Conservation (phyloP, 352 stramenopile genomes). For the Globisporangium megalacanthum region DNA sequence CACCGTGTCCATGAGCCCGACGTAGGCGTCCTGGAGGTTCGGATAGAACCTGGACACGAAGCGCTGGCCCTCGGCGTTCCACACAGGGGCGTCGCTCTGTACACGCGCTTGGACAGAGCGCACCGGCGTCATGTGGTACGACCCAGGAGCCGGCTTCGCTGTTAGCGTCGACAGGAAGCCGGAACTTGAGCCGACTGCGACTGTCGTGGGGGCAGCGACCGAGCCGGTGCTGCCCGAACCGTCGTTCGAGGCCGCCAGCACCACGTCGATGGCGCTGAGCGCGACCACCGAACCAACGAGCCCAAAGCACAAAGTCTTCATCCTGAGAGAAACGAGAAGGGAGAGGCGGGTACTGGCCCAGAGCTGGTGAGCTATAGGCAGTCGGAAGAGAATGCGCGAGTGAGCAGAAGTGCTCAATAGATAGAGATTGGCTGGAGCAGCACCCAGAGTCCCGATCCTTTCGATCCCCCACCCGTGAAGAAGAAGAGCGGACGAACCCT, state of each 20-base stretch:
- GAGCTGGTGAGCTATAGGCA: constrained; percentile 2
- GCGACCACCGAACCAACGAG: constrained; percentile 12
- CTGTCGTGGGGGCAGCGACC: constrained; percentile 8
- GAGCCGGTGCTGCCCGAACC: constrained; percentile 6
- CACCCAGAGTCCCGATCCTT: constrained; percentile 4
- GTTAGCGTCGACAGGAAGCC: constrained; percentile 18
- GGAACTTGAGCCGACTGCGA: constrained; percentile 4
- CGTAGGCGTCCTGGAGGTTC: constrained; percentile 45
- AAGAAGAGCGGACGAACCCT: not conserved
- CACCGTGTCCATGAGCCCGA: constrained; percentile 69
- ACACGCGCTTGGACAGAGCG: constrained; percentile 62
- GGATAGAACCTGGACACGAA: constrained; percentile 64
- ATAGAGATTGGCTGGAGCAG: not conserved
- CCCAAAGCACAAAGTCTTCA: constrained; percentile 7
- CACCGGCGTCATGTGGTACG: constrained; percentile 64
- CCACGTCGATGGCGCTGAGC: constrained; percentile 13
- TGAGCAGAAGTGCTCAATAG: not conserved
- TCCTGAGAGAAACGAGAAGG: not conserved
- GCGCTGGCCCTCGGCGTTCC: constrained; percentile 39
- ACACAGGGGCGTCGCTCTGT: constrained; percentile 57
- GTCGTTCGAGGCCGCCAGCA: constrained; percentile 11
- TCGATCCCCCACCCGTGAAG: constrained; percentile 1
- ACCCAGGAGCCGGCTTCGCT: constrained; percentile 12
- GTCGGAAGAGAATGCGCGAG: constrained; percentile 7
- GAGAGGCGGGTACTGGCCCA: not conserved